phyloP scores from a whole-genome alignment of 2,329 filamentous ascomycete species.

The Parastagonospora avenae region DNA sequence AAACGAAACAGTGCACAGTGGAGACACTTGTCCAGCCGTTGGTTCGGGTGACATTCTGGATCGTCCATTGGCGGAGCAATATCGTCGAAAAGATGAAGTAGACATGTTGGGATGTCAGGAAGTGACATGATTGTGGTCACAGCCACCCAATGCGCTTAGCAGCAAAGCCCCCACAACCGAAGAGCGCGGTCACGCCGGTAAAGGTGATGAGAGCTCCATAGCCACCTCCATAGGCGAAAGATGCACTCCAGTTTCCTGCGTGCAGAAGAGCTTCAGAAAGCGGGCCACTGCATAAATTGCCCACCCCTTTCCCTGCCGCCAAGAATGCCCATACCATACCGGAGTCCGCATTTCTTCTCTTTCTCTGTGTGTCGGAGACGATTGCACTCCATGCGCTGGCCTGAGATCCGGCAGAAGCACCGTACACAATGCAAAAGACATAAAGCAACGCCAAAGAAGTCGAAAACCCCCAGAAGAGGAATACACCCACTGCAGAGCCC shows the following conservation, averaged over 20 bases:
- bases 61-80: too few species aligned
- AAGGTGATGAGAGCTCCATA: conserved; percentile 52
- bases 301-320: conserved; percentile 57
- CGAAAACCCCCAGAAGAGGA: conserved; percentile 54
- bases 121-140: conserved; percentile 9
- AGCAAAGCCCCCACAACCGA: conserved; percentile 36
- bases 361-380: conserved; percentile 49
- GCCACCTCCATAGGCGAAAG: conserved; percentile 49
- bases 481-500: conserved; percentile 43
- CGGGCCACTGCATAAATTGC: conserved; percentile 57
- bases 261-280: conserved; percentile 55
- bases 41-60: too few species aligned
- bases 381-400: conserved; percentile 53
- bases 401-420: conserved; percentile 49
- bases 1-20: too few species aligned
- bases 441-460: conserved; percentile 50
- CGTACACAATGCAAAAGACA: conserved; percentile 51
- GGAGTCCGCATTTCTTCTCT: conserved; percentile 47
- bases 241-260: conserved; percentile 43
- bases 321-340: conserved; percentile 57
- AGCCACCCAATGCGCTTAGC: conserved; percentile 41
- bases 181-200: conserved; percentile 48
- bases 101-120: too few species aligned
- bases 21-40: too few species aligned
- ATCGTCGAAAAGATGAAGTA: too few species aligned